Percentiles rank a stretch among this genome's conserved stretches.
These are phyloP conservation scores for Falciphora oryzae DNA, from an alignment of 2,329 filamentous ascomycete species.

Conservation along the genomic window DNA sequence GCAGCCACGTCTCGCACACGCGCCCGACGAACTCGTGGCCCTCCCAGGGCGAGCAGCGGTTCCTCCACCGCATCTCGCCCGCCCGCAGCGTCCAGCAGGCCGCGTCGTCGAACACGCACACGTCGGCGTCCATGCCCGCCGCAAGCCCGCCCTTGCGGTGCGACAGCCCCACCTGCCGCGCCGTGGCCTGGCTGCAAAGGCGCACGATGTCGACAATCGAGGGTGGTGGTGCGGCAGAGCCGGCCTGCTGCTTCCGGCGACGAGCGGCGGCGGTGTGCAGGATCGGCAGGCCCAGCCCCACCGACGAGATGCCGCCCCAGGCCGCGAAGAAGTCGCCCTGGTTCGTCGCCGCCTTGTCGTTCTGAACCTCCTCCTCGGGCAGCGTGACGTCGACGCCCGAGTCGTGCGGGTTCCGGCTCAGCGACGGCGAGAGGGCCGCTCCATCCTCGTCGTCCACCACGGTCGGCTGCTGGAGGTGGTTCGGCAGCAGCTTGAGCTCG, in stretches of 20 bases:
- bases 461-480: slow-evolving; percentile 46
- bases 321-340: slow-evolving; percentile 87
- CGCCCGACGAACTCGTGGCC: slow-evolving; percentile 71
- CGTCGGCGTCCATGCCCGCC: slow-evolving; percentile 80
- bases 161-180: slow-evolving; percentile 78
- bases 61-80: slow-evolving; percentile 88
- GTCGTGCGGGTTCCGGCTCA: slow-evolving; percentile 38
- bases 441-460: slow-evolving; percentile 2
- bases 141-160: slow-evolving; percentile 75
- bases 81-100: slow-evolving; percentile 67
- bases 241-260: slow-evolving; percentile 23
- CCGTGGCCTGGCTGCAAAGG: slow-evolving; percentile 82
- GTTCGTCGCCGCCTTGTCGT: slow-evolving; percentile 14
- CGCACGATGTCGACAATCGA: slow-evolving; percentile 73
- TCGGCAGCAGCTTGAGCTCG: slow-evolving; percentile 81
- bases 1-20: slow-evolving; percentile 79
- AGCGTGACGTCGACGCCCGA: slow-evolving; percentile 46
- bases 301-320: slow-evolving; percentile 94
- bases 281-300: slow-evolving; percentile 87
- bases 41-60: slow-evolving; percentile 88
- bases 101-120: slow-evolving; percentile 88
- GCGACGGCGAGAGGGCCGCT: slow-evolving; percentile 11
- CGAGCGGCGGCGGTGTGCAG: slow-evolving; percentile 68
- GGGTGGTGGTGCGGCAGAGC: background rate
- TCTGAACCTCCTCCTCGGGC: slow-evolving; percentile 19